These are phyloP conservation scores for Uronychia setigera DNA, from an alignment of 73 alveolate genomes.

Conservation along the genomic window DNA sequence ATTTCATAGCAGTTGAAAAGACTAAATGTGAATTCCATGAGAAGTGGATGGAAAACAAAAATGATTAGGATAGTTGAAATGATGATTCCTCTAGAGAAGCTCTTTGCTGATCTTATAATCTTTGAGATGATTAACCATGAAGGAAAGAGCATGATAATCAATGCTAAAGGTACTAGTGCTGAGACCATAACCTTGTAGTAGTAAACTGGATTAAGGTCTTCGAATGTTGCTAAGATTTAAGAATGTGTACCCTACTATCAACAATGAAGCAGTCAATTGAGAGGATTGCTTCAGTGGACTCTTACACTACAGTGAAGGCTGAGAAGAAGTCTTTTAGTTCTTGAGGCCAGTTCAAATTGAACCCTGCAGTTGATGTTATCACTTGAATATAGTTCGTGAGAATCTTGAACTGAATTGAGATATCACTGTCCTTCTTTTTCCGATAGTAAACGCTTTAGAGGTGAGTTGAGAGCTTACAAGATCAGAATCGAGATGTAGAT, in stretches of 20 bases:
- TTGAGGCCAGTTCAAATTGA: conserved; percentile 56
- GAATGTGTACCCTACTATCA: not conserved
- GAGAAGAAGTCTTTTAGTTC: conserved; percentile 14
- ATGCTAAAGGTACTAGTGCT: conserved; percentile 14
- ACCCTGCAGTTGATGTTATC: conserved; percentile 41
- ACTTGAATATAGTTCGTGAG: no score
- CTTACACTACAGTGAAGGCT: conserved; percentile 2
- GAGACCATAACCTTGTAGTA: conserved; percentile 20
- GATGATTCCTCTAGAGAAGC: conserved; percentile 33
- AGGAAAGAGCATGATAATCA: conserved; percentile 5
- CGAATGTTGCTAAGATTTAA: conserved; percentile 10
- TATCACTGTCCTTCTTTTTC: no score
- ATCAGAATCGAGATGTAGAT: no score
- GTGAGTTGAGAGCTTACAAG: no score
- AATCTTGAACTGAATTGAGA: no score
- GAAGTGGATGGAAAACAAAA: conserved; percentile 46
- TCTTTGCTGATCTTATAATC: not conserved
- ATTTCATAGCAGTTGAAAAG: conserved; percentile 42
- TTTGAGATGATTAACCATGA: conserved; percentile 17
- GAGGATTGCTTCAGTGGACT: conserved; percentile 34
- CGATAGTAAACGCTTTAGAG: no score
- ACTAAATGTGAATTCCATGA: conserved; percentile 28
- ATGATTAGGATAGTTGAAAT: conserved; percentile 47
- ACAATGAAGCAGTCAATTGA: conserved; percentile 52
- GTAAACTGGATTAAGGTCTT: not conserved